Evolutionary conservation across 257 asterid genomes (phyloP).

Genomic region (Linderniella brevidens): DNA sequence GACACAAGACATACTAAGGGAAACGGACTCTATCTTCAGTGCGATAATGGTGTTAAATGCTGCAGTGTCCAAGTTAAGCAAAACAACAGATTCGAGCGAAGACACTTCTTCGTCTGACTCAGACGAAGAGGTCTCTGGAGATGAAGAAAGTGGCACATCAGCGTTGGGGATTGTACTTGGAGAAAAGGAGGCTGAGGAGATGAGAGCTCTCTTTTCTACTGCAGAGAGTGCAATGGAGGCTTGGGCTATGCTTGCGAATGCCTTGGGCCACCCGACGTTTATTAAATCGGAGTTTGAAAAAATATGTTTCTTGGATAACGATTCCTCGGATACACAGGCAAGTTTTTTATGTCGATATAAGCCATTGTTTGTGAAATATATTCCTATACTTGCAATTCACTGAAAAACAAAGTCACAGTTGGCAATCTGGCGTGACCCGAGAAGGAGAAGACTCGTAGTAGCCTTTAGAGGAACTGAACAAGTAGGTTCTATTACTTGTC

Average conservation of each 20-base stretch:
- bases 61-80: slow-evolving; percentile 52
- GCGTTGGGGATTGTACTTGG: slow-evolving; percentile 25
- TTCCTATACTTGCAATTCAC: not conserved
- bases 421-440: slow-evolving; percentile 81
- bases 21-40: slow-evolving; percentile 87
- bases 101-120: slow-evolving; percentile 23
- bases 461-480: slow-evolving; percentile 99
- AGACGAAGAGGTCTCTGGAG: slow-evolving; percentile 15
- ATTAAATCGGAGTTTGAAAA: slow-evolving; percentile 91
- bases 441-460: slow-evolving; percentile 68
- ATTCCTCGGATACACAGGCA: slow-evolving; percentile 87
- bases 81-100: slow-evolving; percentile 27
- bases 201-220: slow-evolving; percentile 79
- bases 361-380: not conserved
- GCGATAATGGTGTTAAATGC: slow-evolving; percentile 81
- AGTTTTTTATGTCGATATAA: slow-evolving; percentile 10
- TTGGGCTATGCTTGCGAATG: slow-evolving; percentile 94
- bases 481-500: slow-evolving; percentile 25
- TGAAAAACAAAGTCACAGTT: slow-evolving; percentile 27
- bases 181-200: slow-evolving; percentile 85
- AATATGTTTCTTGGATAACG: slow-evolving; percentile 80
- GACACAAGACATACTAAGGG: slow-evolving; percentile 64
- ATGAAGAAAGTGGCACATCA: slow-evolving; percentile 11
- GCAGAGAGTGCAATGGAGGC: slow-evolving; percentile 99
- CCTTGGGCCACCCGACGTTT: slow-evolving; percentile 90